Base-by-base conservation (phyloP, 2,329 filamentous ascomycete genomes). In the Sarocladium oryzae region DNA sequence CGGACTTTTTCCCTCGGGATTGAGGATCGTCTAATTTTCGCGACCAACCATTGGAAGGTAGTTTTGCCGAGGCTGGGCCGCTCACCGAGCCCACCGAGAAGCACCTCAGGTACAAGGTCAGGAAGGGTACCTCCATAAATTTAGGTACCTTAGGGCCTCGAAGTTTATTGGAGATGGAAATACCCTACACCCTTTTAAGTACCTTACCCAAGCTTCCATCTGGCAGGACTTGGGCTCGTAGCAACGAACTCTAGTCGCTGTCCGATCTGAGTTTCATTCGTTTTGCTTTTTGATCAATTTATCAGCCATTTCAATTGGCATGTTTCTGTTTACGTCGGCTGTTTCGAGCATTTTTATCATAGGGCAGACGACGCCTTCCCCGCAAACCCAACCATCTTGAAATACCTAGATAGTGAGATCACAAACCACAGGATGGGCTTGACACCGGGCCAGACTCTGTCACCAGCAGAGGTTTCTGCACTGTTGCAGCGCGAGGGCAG, bases 401-500 rank as follows among this genome's bases (percentile, higher is more conserved):
- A 11, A 41, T 40, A 32, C 18, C 21, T 56, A 26, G 24, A 58
- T n/a, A n/a, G n/a, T n/a, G n/a, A n/a, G n/a, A n/a, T 51, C 24
- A 66, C 70, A 63, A 66, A 61, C 32, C 7, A 6, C 10, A 48
- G 18, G n/a, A 48, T 48, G 43, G 43, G 33, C 13, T 21, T 10
- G 18, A 48, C 20, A 20, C 43, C 43, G 7, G 9, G 7, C 26
- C 13, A 20, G 5, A 21, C 21, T 8, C 28, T 48, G 6, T 48
- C 43, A 11, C 61, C 69, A 4, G 61, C 68, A 35, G 69, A 72
- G 18, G 59, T 75, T 24, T 63, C 63, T 38, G 57, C 58, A 2
- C 57, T 76, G 13, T 61, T 75, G 13, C 59, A 61, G 51, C 57
- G 59, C 20, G 60, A 66, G 40, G 66, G 65, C 13, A 64, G 65